phyloP scores from a whole-genome alignment of 306 rosid genomes.

The Dryas drummondii region DNA sequence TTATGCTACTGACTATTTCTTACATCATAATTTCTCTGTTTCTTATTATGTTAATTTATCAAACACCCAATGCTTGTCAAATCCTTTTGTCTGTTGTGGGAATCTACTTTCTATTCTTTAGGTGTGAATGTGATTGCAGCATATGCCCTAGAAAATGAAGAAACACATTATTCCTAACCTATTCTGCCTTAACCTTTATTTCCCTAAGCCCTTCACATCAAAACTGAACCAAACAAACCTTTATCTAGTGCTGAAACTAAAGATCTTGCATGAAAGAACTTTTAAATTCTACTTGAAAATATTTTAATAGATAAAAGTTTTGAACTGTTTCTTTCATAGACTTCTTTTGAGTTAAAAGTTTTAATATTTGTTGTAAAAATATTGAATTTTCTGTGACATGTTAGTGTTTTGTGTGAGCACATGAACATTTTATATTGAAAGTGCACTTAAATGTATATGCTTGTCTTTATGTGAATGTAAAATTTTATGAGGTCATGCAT shows the following conservation, averaged over 20 bases:
- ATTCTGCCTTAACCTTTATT: not conserved
- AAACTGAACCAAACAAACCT: not conserved
- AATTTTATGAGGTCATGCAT: not conserved
- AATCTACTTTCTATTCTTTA: not conserved
- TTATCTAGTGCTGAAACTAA: not conserved
- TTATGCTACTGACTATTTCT: constrained; percentile 12
- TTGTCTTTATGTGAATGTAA: not conserved
- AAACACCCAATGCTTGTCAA: not conserved
- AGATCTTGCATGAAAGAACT: not conserved
- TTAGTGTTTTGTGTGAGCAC: not conserved
- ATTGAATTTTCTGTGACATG: not conserved
- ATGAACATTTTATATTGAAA: not conserved
- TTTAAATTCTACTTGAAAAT: not conserved
- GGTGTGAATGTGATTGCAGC: not conserved
- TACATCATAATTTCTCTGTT: not conserved
- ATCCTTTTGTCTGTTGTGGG: not conserved
- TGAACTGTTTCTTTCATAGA: not conserved
- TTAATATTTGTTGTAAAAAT: not conserved
- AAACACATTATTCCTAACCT: not conserved
- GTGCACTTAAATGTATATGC: not conserved
- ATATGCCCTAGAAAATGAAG: not conserved
- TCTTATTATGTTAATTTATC: not conserved
- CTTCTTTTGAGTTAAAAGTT: not conserved
- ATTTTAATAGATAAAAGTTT: not conserved
- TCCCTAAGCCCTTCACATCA: not conserved